Evolutionary conservation across 2,329 filamentous ascomycete species (phyloP).

Genomic region (Calonectria leucothoes): DNA sequence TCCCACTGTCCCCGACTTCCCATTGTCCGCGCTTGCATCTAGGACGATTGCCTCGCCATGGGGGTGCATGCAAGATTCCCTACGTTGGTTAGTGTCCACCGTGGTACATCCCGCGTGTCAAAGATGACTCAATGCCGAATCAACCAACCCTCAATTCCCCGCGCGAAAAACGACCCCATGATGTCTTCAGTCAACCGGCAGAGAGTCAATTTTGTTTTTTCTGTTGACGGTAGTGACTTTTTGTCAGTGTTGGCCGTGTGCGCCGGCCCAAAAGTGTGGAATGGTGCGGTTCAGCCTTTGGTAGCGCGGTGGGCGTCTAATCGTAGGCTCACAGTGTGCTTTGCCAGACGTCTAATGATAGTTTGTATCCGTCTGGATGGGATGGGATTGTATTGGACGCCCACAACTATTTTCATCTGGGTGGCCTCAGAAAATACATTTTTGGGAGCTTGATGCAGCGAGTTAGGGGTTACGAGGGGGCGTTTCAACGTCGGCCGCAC

Average conservation of each 20-base stretch:
- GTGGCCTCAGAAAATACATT: slow-evolving; percentile 22
- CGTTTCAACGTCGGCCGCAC: slow-evolving; percentile 39
- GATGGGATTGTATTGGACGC: background rate
- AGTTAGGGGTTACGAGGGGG: background rate
- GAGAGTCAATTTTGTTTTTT: slow-evolving; percentile 11
- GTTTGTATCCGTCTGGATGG: background rate
- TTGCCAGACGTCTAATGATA: background rate
- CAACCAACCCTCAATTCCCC: slow-evolving; percentile 8
- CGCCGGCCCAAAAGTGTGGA: background rate
- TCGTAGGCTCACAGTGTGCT: background rate
- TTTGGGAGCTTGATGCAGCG: background rate
- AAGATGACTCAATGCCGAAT: slow-evolving; percentile 42
- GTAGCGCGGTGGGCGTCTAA: slow-evolving; percentile 3
- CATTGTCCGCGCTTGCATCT: slow-evolving; percentile 17
- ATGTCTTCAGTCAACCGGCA: slow-evolving; percentile 25
- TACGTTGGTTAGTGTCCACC: background rate
- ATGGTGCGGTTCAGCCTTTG: background rate
- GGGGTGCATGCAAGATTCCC: slow-evolving; percentile 12
- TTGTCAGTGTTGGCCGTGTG: background rate
- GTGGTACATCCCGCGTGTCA: slow-evolving; percentile 19
- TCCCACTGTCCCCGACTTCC: slow-evolving; percentile 2
- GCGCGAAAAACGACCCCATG: slow-evolving; percentile 31
- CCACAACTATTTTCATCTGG: background rate
- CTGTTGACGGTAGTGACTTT: background rate
- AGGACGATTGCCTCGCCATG: slow-evolving; percentile 22